Evolutionary conservation across 805 yeast genomes (phyloP), one percentile per base, ranked within the genome.

Genomic region (Candida nanaspora): DNA sequence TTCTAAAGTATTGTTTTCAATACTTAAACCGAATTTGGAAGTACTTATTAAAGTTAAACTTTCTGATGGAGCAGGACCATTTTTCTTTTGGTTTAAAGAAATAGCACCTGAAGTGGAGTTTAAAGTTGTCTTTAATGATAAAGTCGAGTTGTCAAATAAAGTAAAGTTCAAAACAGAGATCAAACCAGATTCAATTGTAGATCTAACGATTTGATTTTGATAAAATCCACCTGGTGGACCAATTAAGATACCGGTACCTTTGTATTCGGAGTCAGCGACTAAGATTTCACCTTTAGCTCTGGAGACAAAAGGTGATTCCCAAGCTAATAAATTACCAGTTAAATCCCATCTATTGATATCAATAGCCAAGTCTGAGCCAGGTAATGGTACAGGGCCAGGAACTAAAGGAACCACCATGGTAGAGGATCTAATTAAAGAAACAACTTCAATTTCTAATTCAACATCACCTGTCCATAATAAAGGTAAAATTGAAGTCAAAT

Each of bases 401-500:
- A 47, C 18, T 19, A 44, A 31, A 22, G 49, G 41, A 22, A 41
- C 48, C 7, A 47, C 55, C 26, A 47, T 45, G 11, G 46, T 44
- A n/a, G 47, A 41, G 6, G 42, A 22, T 27, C 42, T 46, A 31
- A 57, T 49, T 22, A 62, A 62, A 13, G 61, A 51, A 20, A 54
- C 57, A 31, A 57, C 57, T 35, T 46, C 55, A 27, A 60, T 40
- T 23, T 47, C 50, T 20, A 60, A 46, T 9, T 47, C 41, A 23
- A 51, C 44, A 13, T 43, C 52, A 33, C 42, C 55, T 19, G 43
- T 46, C 62, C 62, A 58, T 37, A 59, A 52, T 19, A 54, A 44
- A 6, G 63, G 63, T 41, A 59, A 52, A 26, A 57, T 45, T 13
- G 53, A 40, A 14, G 55, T 41, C 41, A 59, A 55, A 39, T 59